These are phyloP conservation scores for Parachaetomium inaequale DNA, from an alignment of 495 filamentous ascomycete genomes.

Conservation along the genomic window DNA sequence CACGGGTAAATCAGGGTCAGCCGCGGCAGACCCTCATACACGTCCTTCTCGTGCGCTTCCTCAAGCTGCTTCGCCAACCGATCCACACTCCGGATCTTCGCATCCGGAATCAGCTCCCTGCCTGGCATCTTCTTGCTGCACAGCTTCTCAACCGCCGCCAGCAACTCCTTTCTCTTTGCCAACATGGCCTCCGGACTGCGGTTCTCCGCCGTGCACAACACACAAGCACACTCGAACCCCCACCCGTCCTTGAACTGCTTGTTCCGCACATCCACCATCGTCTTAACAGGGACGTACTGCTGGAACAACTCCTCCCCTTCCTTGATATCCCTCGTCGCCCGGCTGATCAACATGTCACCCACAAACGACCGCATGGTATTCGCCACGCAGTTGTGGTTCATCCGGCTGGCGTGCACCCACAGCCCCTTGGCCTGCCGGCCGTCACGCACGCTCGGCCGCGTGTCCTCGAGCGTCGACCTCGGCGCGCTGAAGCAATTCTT, in stretches of 20 bases:
- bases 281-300: conserved; percentile 33
- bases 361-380: conserved; percentile 53
- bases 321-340: conserved; percentile 46
- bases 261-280: conserved; percentile 18
- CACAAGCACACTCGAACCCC: conserved; percentile 50
- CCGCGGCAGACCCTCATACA: conserved; percentile 38
- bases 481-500: conserved; percentile 52
- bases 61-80: conserved; percentile 34
- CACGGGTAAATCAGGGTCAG: conserved; percentile 42
- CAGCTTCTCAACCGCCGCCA: conserved; percentile 28
- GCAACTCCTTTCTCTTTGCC: conserved; percentile 27
- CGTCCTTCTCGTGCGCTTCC: conserved; percentile 35
- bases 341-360: conserved; percentile 56
- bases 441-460: conserved; percentile 23
- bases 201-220: conserved; percentile 38
- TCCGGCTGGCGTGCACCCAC: conserved; percentile 51
- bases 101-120: conserved; percentile 28
- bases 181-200: conserved; percentile 14
- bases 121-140: conserved; percentile 24
- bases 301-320: conserved; percentile 51
- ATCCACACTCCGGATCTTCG: conserved; percentile 33
- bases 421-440: conserved; percentile 42
- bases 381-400: conserved; percentile 56
- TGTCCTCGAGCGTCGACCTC: conserved; percentile 37
- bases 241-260: conserved; percentile 36